Percentiles rank a stretch among this genome's conserved stretches.
Conservation (phyloP, 306 rosid genomes). For the Cyclanthera cordifolia region DNA sequence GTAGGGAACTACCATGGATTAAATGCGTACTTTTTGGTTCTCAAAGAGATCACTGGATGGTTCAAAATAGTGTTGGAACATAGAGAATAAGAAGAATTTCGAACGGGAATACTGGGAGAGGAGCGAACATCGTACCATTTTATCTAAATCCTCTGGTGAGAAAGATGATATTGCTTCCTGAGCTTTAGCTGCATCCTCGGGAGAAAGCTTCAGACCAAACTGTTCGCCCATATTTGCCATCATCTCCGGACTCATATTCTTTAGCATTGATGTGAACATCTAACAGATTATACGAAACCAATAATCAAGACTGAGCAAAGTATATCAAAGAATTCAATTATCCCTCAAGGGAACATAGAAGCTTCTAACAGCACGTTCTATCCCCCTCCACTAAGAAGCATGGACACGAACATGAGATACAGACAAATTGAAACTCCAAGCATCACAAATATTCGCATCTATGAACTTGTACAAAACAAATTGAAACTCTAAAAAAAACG, state of each 20-base stretch:
- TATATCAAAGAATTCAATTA: neutral
- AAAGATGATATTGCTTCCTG: conserved; percentile 81
- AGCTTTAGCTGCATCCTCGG: conserved; percentile 78
- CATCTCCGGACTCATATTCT: conserved; percentile 93
- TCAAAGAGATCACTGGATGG: too few species aligned
- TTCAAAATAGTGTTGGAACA: too few species aligned
- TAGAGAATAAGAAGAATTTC: conserved; percentile 5
- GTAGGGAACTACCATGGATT: too few species aligned
- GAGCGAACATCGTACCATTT: conserved; percentile 45
- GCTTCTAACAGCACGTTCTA: too few species aligned
- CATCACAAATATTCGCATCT: neutral
- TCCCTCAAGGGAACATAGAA: too few species aligned
- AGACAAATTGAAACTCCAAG: neutral
- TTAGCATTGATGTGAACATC: conserved; percentile 43
- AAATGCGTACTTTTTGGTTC: too few species aligned
- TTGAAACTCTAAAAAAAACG: neutral
- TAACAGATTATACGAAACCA: conserved; percentile 15
- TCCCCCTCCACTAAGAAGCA: too few species aligned
- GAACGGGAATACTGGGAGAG: neutral
- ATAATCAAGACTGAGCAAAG: neutral
- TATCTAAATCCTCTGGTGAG: conserved; percentile 73
- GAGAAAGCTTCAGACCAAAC: conserved; percentile 77
- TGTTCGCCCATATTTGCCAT: conserved; percentile 94
- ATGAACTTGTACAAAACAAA: neutral
- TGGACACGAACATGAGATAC: conserved; percentile 32